phyloP scores from a whole-genome alignment of 1,284 basidiomycete genomes.

The Lentinula novae-zelandiae region DNA sequence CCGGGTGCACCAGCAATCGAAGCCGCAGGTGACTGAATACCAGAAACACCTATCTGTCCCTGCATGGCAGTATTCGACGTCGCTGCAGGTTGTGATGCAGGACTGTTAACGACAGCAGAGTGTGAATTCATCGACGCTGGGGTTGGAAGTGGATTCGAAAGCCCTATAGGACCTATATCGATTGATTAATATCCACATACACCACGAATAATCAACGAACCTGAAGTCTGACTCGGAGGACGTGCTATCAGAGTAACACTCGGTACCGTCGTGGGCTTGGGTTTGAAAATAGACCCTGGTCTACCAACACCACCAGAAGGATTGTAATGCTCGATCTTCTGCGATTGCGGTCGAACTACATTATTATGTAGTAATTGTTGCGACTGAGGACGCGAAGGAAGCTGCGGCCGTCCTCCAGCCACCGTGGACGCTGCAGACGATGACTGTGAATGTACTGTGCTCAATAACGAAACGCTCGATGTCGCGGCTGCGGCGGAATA shows the following conservation, averaged over 20 bases:
- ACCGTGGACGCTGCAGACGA: no score
- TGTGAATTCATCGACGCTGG: neutral
- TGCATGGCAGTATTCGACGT: neutral
- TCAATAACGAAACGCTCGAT: neutral
- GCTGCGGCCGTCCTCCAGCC: neutral
- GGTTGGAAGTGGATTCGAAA: neutral
- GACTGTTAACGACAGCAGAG: neutral
- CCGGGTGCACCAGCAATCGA: neutral
- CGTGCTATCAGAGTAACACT: conserved; percentile 7
- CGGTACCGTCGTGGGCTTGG: conserved; percentile 6
- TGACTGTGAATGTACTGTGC: neutral
- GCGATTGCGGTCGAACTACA: neutral
- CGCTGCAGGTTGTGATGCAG: neutral
- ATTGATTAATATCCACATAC: neutral
- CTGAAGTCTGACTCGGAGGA: neutral
- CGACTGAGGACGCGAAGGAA: neutral
- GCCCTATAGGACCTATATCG: neutral
- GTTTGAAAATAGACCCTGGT: neutral
- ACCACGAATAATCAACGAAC: neutral
- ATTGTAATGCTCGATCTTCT: neutral
- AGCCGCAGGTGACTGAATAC: neutral
- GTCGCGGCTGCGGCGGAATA: neutral
- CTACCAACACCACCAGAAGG: neutral
- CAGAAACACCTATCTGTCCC: neutral
- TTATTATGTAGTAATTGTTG: neutral